Percentiles rank a stretch among this genome's conserved stretches.
Conservation (phyloP, 306 rosid genomes). For the Quercus variabilis region DNA sequence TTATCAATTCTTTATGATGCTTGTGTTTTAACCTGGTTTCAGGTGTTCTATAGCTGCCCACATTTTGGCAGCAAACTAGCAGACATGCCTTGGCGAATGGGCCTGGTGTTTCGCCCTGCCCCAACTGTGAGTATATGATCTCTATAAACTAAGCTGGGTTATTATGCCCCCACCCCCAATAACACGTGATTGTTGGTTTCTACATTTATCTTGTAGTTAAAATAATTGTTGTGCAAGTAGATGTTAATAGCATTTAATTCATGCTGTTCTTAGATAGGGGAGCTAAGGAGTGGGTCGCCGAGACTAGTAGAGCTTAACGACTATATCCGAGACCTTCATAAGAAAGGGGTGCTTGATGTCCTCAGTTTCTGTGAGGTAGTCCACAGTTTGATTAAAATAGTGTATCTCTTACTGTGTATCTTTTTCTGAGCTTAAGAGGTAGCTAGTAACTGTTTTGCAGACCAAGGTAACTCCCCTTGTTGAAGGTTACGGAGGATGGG, state of each 20-base stretch:
- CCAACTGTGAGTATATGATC: slow-evolving; percentile 66
- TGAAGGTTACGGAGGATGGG: slow-evolving; percentile 99
- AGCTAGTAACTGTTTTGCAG: slow-evolving; percentile 45
- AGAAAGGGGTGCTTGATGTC: slow-evolving; percentile 77
- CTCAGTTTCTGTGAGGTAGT: slow-evolving; percentile 98
- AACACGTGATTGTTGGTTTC: slow-evolving; percentile 6
- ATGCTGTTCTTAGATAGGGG: slow-evolving; percentile 69
- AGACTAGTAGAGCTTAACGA: slow-evolving; percentile 85
- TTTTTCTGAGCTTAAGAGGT: slow-evolving; percentile 31
- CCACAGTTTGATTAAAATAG: slow-evolving; percentile 3
- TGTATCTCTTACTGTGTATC: slow-evolving; percentile 6
- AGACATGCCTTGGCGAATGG: slow-evolving; percentile 99
- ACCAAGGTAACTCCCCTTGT: slow-evolving; percentile 97
- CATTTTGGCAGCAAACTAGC: slow-evolving; percentile 99
- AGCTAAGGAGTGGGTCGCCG: slow-evolving; percentile 90
- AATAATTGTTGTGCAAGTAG: slow-evolving; percentile 9
- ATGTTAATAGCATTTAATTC: slow-evolving; percentile 13
- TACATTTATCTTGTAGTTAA: slow-evolving; percentile 2
- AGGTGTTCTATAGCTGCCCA: slow-evolving; percentile 99
- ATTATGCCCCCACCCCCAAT: background rate
- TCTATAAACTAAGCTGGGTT: background rate
- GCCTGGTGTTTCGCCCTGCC: slow-evolving; percentile 86
- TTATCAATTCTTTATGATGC: slow-evolving; percentile 1
- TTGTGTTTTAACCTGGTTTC: slow-evolving; percentile 30
- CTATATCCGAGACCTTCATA: slow-evolving; percentile 72